A percentile compares a stretch with the other conserved stretches of the same genome.
Evolutionary conservation across 352 stramenopile species (phyloP).

Genomic region (Hyaloperonospora arabidopsidis): DNA sequence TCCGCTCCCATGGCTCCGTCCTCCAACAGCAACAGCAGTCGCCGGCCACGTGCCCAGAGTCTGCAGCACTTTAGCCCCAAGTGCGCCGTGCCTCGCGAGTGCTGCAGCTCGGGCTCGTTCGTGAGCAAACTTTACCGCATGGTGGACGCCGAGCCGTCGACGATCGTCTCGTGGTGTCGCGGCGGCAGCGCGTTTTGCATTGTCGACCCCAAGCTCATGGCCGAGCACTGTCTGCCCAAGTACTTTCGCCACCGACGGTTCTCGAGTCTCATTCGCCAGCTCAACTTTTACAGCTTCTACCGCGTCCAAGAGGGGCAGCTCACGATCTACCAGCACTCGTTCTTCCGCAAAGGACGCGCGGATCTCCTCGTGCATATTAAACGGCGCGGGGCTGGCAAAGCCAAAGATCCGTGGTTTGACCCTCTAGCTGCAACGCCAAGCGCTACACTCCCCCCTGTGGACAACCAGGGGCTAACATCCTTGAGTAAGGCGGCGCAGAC

Average conservation of each 20-base stretch:
- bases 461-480: constrained; percentile 3
- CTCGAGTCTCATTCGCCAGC: constrained; percentile 83
- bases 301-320: constrained; percentile 80
- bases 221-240: constrained; percentile 83
- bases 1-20: background rate
- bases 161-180: constrained; percentile 79
- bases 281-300: constrained; percentile 91
- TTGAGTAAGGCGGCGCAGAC: constrained; percentile 18
- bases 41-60: constrained; percentile 42
- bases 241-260: constrained; percentile 88
- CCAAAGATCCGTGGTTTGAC: constrained; percentile 82
- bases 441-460: constrained; percentile 4
- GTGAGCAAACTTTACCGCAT: constrained; percentile 83
- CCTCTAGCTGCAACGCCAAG: constrained; percentile 37
- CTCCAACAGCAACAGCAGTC: constrained; percentile 11
- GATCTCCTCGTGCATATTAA: constrained; percentile 82
- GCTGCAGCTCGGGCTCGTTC: constrained; percentile 66
- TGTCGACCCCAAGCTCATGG: constrained; percentile 85
- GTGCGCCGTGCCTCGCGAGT: constrained; percentile 31
- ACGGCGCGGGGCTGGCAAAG: constrained; percentile 69
- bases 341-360: constrained; percentile 74
- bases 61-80: constrained; percentile 40
- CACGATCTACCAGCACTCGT: constrained; percentile 82
- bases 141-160: constrained; percentile 72
- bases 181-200: constrained; percentile 87